Conservation (phyloP, 768 basidiomycete genomes). For the Mycena vitilis region DNA sequence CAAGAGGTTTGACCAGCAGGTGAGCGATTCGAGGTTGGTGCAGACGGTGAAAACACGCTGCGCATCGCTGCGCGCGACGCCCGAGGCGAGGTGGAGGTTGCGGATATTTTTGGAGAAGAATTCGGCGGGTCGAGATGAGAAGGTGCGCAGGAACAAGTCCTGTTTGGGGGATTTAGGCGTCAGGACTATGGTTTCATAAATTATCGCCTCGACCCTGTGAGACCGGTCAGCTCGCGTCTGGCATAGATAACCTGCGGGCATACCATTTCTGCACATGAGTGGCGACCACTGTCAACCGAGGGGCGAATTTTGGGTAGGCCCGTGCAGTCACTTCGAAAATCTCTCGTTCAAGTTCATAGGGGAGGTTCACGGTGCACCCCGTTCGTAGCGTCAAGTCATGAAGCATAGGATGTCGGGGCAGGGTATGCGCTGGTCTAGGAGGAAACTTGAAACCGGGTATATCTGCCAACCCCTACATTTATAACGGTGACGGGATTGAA, state of each 20-base stretch:
- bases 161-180: constrained; percentile 35
- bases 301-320: constrained; percentile 40
- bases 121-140: constrained; percentile 40
- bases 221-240: neutral
- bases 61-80: constrained; percentile 37
- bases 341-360: constrained; percentile 48
- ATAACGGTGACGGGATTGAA: neutral
- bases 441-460: constrained; percentile 18
- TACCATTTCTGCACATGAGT: constrained; percentile 38
- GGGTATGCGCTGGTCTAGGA: no score
- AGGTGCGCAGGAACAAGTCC: constrained; percentile 44
- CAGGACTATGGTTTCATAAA: constrained; percentile 47
- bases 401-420: constrained; percentile 4
- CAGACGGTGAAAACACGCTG: constrained; percentile 42
- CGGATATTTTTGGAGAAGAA: constrained; percentile 47
- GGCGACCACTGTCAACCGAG: constrained; percentile 42
- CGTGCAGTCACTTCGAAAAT: constrained; percentile 48
- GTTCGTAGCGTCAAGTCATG: neutral
- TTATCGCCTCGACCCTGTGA: constrained; percentile 47
- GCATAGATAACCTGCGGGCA: neutral
- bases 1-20: constrained; percentile 43
- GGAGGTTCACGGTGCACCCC: constrained; percentile 35
- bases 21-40: constrained; percentile 39
- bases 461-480: neutral
- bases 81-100: constrained; percentile 41